Conservation (phyloP, 208 protist genomes). For the Trichomonas tenax region DNA sequence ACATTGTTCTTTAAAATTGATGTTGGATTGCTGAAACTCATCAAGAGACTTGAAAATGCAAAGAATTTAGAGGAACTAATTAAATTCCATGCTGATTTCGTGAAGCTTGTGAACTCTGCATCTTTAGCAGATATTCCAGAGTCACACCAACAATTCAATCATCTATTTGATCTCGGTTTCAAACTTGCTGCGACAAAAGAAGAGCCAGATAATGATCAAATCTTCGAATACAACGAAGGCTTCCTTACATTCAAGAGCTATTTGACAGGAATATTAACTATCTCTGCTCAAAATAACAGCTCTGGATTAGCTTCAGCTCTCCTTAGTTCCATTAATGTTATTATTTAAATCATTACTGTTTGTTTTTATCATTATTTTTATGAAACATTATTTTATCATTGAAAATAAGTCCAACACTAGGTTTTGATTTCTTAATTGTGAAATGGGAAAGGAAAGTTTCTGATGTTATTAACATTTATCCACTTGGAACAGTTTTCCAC, state of each 20-base stretch:
- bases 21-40: background rate
- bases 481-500: too few species aligned
- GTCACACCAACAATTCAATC: background rate
- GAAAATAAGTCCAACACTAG: too few species aligned
- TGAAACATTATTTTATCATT: too few species aligned
- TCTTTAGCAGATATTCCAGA: background rate
- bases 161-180: background rate
- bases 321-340: background rate
- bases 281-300: background rate
- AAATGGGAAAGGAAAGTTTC: too few species aligned
- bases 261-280: background rate
- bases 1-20: background rate
- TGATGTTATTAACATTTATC: too few species aligned
- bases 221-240: background rate
- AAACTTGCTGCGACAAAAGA: background rate
- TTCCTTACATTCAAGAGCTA: background rate
- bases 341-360: background rate
- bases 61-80: background rate
- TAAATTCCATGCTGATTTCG: background rate
- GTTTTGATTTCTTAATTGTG: too few species aligned
- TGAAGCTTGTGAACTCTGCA: background rate
- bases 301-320: background rate
- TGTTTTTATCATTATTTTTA: too few species aligned
- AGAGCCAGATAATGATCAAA: background rate
- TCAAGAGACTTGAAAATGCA: background rate